phyloP scores from a whole-genome alignment of 352 stramenopile species.

The Phytophthora sp. region DNA sequence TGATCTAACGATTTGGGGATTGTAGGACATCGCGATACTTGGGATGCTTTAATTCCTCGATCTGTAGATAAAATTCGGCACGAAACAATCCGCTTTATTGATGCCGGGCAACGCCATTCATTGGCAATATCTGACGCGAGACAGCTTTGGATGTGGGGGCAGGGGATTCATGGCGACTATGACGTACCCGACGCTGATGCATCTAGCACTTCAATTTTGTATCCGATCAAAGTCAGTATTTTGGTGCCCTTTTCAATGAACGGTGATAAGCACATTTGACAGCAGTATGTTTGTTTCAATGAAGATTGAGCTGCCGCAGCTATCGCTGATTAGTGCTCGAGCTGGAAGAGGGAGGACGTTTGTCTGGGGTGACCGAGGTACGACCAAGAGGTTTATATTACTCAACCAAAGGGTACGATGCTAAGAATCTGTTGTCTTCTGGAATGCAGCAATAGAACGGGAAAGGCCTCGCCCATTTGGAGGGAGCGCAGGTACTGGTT shows the following conservation, averaged over 20 bases:
- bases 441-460: constrained; percentile 27
- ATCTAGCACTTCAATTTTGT: constrained; percentile 56
- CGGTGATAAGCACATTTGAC: too few relatives aligned
- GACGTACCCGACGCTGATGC: constrained; percentile 46
- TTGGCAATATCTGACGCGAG: constrained; percentile 66
- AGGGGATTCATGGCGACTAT: constrained; percentile 66
- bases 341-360: constrained; percentile 75
- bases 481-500: constrained; percentile 42
- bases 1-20: background rate
- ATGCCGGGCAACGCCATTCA: constrained; percentile 73
- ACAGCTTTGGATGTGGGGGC: constrained; percentile 78
- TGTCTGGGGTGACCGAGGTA: constrained; percentile 81
- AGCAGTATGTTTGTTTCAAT: background rate
- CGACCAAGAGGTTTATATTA: background rate
- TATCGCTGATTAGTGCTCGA: constrained; percentile 59
- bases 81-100: constrained; percentile 63
- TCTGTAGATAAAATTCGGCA: constrained; percentile 72
- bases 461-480: constrained; percentile 43
- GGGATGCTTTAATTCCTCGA: constrained; percentile 60
- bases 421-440: background rate
- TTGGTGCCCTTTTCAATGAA: too few relatives aligned
- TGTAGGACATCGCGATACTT: constrained; percentile 76
- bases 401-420: background rate
- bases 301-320: constrained; percentile 55
- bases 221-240: constrained; percentile 57